Evolutionary conservation across 305 asterid species (phyloP), one percentile per base, ranked within the genome.

Genomic region (Solanum chacoense): DNA sequence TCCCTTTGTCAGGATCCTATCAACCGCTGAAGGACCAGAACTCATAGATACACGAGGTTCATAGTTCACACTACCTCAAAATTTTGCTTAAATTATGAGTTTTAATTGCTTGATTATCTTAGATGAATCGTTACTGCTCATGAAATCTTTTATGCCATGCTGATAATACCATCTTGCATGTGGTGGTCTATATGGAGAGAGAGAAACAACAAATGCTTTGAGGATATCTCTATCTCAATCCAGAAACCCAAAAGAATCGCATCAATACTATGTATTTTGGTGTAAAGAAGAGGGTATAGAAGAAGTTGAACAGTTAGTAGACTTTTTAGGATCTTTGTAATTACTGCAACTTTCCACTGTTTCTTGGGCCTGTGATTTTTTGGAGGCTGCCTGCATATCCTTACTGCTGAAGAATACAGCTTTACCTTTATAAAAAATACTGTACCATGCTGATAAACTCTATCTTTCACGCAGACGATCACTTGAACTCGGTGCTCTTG

Each of bases 11-110:
- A 88, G 85, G 78, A 88, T 88, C 24, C 91, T 90, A 79, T 88
- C 95, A 59, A 83, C 90, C 35, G 86, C 76, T 40, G 91, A 86
- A 85, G 90, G 91, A 89, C 92, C 92, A 9, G 89, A 89, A 69
- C 89, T 90, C 76, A 40, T 89, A 85, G 95, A 93, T 80, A 88
- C 89, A 86, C 96, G 93, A 95, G 99, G 99, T 96, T 88, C 87
- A n/a, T 50, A 87, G 63, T 77, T 84, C 88, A 85, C 90, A 36
- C 55, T 37, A 85, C 24, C 81, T 50, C 42, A 28, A 81, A 24
- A 34, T 84, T 36, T 81, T 65, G 20, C 86, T 84, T 65, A 24
- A 81, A 26, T 42, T 73, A 24, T 35, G 14, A 76, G 80, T 63
- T 88, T 78, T 38, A 31, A 11, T 84, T 88, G 78, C 65, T 28